Conservation (phyloP, 1,284 basidiomycete species). For the Golubevia pallescens region DNA sequence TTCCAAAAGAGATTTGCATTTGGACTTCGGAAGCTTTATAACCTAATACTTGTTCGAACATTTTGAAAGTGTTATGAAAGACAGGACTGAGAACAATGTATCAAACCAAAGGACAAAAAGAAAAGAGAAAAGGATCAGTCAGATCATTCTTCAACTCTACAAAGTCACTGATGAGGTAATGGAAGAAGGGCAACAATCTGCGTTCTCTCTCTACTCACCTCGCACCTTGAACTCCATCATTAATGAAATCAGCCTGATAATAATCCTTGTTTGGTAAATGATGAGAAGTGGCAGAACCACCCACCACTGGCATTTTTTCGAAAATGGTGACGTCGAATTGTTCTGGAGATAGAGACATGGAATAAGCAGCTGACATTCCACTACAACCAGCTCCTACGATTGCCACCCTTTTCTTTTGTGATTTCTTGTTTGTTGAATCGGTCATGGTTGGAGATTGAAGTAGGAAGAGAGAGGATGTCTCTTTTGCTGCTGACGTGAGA, state of each 20-base stretch:
- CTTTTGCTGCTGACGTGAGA: no score
- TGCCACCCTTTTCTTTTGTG: conserved; percentile 42
- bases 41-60: conserved; percentile 44
- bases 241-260: conserved; percentile 52
- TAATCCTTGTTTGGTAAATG: conserved; percentile 42
- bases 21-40: conserved; percentile 44
- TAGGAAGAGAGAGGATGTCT: not conserved
- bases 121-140: no score
- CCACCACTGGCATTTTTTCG: conserved; percentile 42
- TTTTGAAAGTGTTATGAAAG: conserved; percentile 53
- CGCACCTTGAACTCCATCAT: conserved; percentile 53
- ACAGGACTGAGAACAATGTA: conserved; percentile 31
- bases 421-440: not conserved
- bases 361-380: conserved; percentile 45
- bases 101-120: no score
- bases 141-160: no score
- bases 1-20: conserved; percentile 55
- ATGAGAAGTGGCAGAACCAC: conserved; percentile 50
- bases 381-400: conserved; percentile 44
- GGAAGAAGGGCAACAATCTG: not conserved
- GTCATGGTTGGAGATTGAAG: not conserved
- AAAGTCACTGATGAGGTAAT: not conserved
- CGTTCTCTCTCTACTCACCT: conserved; percentile 2
- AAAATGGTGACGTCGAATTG: conserved; percentile 46
- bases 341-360: conserved; percentile 36